A percentile compares a stretch with the other conserved stretches of the same genome.
These are phyloP conservation scores for Nicotiana obtusifolia DNA, from an alignment of 257 asterid genomes.

Conservation along the genomic window DNA sequence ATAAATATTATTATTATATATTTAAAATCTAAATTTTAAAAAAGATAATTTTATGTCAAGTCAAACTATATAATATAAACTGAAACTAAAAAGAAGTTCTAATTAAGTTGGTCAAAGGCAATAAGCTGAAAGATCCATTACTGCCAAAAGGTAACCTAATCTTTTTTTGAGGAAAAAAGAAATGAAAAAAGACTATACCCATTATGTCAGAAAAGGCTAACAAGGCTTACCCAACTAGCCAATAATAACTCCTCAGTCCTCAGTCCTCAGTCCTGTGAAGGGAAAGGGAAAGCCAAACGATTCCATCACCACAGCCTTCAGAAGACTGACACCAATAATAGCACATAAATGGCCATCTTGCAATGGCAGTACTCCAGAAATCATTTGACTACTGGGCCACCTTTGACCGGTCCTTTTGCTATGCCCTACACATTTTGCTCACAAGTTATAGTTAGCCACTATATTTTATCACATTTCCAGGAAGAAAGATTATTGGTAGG, in stretches of 20 bases:
- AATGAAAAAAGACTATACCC: not conserved
- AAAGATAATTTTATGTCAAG: no score
- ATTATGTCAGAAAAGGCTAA: constrained; percentile 21
- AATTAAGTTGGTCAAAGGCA: not conserved
- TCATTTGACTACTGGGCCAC: constrained; percentile 25
- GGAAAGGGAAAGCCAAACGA: constrained; percentile 15
- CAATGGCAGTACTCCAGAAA: constrained; percentile 28
- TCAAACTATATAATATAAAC: no score
- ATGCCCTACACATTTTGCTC: constrained; percentile 24
- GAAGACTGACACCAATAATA: constrained; percentile 49
- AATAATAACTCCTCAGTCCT: constrained; percentile 13
- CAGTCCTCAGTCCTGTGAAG: not conserved
- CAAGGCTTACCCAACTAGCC: constrained; percentile 11
- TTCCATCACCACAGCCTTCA: constrained; percentile 24
- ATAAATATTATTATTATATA: no score
- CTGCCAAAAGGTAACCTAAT: not conserved
- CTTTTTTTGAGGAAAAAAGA: not conserved
- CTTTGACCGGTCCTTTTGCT: constrained; percentile 45
- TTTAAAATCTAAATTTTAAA: no score
- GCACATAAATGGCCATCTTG: constrained; percentile 53
- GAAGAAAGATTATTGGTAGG: not conserved
- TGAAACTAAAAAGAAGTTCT: no score
- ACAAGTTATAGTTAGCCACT: not conserved
- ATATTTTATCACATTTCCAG: not conserved
- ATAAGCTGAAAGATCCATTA: not conserved